Conservation (phyloP, 1,284 basidiomycete species). For the Trichosporon sp. region DNA sequence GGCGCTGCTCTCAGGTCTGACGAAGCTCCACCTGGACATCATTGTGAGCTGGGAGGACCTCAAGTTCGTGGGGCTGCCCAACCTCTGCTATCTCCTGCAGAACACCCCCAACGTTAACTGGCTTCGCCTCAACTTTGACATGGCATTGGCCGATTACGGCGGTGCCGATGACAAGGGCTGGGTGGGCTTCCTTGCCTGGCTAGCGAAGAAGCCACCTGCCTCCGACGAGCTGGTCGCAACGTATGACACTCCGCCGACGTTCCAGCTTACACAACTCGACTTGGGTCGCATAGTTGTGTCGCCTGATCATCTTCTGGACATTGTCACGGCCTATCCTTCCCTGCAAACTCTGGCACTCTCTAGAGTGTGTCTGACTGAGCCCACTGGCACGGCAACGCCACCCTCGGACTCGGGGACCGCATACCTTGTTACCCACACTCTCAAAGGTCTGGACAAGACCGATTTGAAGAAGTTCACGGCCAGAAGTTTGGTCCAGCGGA, state of each 20-base stretch:
- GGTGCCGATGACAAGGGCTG: background rate
- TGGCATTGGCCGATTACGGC: background rate
- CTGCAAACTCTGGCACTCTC: background rate
- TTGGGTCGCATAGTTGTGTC: background rate
- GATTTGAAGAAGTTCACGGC: background rate
- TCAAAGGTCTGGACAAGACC: background rate
- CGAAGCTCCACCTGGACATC: slow-evolving; percentile 12
- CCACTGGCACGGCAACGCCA: background rate
- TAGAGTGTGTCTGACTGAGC: background rate
- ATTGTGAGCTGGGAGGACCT: background rate
- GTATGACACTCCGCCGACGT: background rate
- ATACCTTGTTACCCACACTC: background rate
- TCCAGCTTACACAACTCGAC: background rate
- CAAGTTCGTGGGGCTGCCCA: background rate
- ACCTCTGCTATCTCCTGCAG: slow-evolving; percentile 3
- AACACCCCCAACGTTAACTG: slow-evolving; percentile 9
- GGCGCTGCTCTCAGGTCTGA: slow-evolving; percentile 2
- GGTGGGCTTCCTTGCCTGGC: background rate
- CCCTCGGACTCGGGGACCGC: background rate
- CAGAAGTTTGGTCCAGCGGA: background rate
- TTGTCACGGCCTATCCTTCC: background rate
- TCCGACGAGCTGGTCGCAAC: background rate
- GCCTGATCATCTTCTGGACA: background rate
- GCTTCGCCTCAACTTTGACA: slow-evolving; percentile 14
- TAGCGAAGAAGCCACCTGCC: background rate